A percentile compares a stretch with the other conserved stretches of the same genome.
These are phyloP conservation scores for Hyparrhenia diplandra DNA, from an alignment of 176 grass and related monocot species.

Conservation along the genomic window DNA sequence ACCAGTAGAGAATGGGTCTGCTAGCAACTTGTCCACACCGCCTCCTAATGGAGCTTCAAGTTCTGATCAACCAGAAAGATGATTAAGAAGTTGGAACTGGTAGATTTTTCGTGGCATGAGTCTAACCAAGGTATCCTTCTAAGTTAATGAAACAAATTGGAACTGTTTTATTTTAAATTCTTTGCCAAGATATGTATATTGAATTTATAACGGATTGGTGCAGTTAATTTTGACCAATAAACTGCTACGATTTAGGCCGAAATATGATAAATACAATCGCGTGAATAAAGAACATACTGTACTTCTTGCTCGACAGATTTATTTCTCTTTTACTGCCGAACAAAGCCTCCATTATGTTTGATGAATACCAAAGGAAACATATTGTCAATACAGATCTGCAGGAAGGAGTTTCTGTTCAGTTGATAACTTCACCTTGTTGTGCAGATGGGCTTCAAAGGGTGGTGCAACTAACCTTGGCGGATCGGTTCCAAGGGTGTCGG, in stretches of 20 bases:
- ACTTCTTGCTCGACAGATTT: neutral
- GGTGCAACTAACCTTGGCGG: conserved; percentile 21
- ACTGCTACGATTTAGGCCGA: neutral
- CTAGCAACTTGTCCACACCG: conserved; percentile 61
- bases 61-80: conserved; percentile 77
- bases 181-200: neutral
- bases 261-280: neutral
- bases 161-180: neutral
- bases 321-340: neutral
- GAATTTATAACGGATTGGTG: neutral
- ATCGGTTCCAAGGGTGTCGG: conserved; percentile 26
- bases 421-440: neutral
- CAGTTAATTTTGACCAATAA: neutral
- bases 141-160: neutral
- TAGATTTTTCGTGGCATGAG: conserved; percentile 36
- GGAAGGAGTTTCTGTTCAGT: neutral
- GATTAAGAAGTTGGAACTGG: conserved; percentile 21
- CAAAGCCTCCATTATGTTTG: neutral
- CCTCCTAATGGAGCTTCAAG: conserved; percentile 66
- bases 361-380: neutral
- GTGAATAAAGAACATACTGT: neutral
- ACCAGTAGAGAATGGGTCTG: conserved; percentile 79
- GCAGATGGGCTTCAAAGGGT: conserved; percentile 44
- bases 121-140: conserved; percentile 67
- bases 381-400: neutral